Base-by-base conservation (phyloP, 257 asterid genomes). In the Cynanchum wilfordii region DNA sequence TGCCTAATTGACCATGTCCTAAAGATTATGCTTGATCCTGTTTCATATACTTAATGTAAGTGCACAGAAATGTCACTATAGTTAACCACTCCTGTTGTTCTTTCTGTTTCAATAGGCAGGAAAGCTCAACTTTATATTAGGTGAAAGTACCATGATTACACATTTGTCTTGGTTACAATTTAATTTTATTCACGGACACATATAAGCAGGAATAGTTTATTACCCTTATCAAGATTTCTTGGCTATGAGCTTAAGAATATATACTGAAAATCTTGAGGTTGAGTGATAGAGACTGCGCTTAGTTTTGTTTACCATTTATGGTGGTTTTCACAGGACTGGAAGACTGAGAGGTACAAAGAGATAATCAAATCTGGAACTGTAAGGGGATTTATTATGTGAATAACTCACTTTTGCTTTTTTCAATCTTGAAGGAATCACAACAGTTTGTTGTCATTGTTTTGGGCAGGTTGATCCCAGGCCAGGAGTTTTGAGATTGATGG, bases 401-500 rank as follows among this genome's bases (percentile, higher is more conserved):
- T 55, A 58, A 25, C 15, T 57, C 4, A 33, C 5, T 38, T n/a
- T 12, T 17, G 57, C 19, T 15, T 7, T 78, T 68, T 76, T 40
- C 27, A 51, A 0, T 72, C 29, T 63, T 79, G 44, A 54, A 55
- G 24, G 15, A 75, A 45, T 17, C 65, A 78, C 10, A 8, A 6
- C 27, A 40, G 7, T 64, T 7, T 65, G 33, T 74, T 70, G 65
- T 51, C 66, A 16, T 72, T 81, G 42, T 66, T 55, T 79, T 75
- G 82, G 67, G 73, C 93, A 94, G 99, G 96, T 94, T 79, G 84
- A 87, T 84, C 90, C 99, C 55, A 84, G 98, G 82, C 98, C 98
- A 58, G 98, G 99, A 76, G 96, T 91, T 82, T 77, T 94, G 86
- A 88, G 96, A 82, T 84, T 94, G 88, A 94, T 94, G 98, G 99